phyloP scores from a whole-genome alignment of 192 early-diverging fungal species.

The Geranomyces michiganensis region DNA sequence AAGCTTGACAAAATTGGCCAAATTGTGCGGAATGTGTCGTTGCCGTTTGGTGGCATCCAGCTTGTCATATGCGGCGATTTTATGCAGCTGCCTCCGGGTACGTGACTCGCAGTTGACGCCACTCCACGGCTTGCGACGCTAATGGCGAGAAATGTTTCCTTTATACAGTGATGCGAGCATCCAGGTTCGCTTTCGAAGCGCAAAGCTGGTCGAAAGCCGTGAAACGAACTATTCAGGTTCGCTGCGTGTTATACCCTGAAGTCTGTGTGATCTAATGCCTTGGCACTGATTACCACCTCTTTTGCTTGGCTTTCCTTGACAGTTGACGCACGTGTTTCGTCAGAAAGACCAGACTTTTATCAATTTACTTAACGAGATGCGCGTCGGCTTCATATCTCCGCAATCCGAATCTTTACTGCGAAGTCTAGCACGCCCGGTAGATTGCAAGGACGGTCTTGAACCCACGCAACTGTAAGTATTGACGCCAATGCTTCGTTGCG shows the following conservation, averaged over 20 bases:
- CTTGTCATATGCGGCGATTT: slow-evolving; percentile 56
- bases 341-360: slow-evolving; percentile 83
- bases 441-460: slow-evolving; percentile 52
- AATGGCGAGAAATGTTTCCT: not conserved
- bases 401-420: slow-evolving; percentile 56
- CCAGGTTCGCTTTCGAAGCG: slow-evolving; percentile 48
- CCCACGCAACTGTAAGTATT: slow-evolving; percentile 49
- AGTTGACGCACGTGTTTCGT: slow-evolving; percentile 80
- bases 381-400: slow-evolving; percentile 68
- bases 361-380: slow-evolving; percentile 83
- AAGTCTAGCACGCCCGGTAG: slow-evolving; percentile 43
- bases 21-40: slow-evolving; percentile 15
- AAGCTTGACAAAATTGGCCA: slow-evolving; percentile 48
- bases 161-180: slow-evolving; percentile 13
- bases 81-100: slow-evolving; percentile 56
- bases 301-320: not conserved
- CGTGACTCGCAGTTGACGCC: not conserved
- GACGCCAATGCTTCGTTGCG: no score
- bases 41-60: slow-evolving; percentile 58
- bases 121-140: not conserved
- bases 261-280: no score
- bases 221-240: slow-evolving; percentile 35
- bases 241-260: not conserved
- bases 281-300: not conserved
- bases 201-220: slow-evolving; percentile 37